Conservation (phyloP, 768 basidiomycete species). For the Podaxis pistillaris region DNA sequence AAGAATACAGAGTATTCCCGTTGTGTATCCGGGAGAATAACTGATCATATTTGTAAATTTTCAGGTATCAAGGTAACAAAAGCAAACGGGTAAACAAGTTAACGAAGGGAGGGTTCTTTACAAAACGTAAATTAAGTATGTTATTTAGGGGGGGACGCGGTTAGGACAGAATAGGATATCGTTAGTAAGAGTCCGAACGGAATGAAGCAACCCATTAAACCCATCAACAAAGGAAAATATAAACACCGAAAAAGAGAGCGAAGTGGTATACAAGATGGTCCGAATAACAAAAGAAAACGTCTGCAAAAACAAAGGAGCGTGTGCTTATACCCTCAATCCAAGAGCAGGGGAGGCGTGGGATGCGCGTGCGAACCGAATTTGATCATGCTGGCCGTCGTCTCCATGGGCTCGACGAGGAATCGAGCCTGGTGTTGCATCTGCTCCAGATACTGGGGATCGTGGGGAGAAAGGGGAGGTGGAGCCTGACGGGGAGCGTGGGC, state of each 20-base stretch:
- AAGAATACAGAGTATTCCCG: no score
- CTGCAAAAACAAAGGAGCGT: background rate
- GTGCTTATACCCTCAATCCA: slow-evolving; percentile 45
- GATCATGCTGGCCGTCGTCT: slow-evolving; percentile 24
- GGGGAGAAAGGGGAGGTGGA: slow-evolving; percentile 17
- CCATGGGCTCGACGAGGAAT: slow-evolving; percentile 22
- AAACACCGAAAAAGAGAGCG: background rate
- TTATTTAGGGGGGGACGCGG: background rate
- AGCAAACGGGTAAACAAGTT: background rate
- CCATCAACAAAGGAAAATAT: slow-evolving; percentile 4
- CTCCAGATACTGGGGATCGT: slow-evolving; percentile 16
- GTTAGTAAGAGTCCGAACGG: slow-evolving; percentile 1
- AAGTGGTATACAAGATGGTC: slow-evolving; percentile 9
- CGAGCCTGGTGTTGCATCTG: slow-evolving; percentile 22
- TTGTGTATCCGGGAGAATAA: background rate
- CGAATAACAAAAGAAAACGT: background rate
- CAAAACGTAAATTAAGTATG: slow-evolving; percentile 6
- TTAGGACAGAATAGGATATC: background rate
- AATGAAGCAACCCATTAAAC: slow-evolving; percentile 7
- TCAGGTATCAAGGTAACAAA: slow-evolving; percentile 8
- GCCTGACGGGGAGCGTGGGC: slow-evolving; percentile 24
- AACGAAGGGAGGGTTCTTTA: background rate
- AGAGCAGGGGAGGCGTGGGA: slow-evolving; percentile 45
- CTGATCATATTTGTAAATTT: slow-evolving; percentile 6
- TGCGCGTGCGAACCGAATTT: slow-evolving; percentile 45